Percentiles rank a stretch among this genome's conserved stretches.
Evolutionary conservation across 2,329 filamentous ascomycete genomes (phyloP).

Genomic region (Ophiostoma triangulosporum): DNA sequence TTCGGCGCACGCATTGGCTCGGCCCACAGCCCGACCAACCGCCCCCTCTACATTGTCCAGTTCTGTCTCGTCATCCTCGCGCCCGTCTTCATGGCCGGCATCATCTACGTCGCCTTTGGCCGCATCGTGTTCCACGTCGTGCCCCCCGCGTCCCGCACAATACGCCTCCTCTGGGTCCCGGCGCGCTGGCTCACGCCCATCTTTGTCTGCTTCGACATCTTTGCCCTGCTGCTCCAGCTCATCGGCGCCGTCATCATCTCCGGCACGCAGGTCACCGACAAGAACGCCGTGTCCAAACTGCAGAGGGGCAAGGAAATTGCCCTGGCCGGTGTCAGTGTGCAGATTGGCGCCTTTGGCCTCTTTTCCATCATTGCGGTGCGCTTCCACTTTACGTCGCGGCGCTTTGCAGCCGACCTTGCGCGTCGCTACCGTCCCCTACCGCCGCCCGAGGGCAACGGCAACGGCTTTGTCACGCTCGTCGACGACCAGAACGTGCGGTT

Average conservation of each 20-base stretch:
- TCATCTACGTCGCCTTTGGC: conserved; percentile 26
- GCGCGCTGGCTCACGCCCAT: conserved; percentile 24
- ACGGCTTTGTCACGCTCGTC: conserved; percentile 21
- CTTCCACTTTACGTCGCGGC: conserved; percentile 31
- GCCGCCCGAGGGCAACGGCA: conserved; percentile 3
- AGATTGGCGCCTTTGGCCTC: conserved; percentile 31
- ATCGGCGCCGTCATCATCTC: conserved; percentile 28
- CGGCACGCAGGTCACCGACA: conserved; percentile 20
- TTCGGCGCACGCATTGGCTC: conserved; percentile 20
- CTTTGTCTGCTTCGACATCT: conserved; percentile 23
- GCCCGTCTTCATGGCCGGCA: conserved; percentile 23
- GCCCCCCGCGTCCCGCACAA: conserved; percentile 20
- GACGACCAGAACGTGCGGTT: conserved; percentile 13
- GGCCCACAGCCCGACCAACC: conserved; percentile 15
- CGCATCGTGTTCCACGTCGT: conserved; percentile 27
- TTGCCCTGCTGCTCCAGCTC: conserved; percentile 20
- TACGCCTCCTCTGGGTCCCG: conserved; percentile 24
- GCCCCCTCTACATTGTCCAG: conserved; percentile 22
- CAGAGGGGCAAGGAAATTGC: conserved; percentile 21
- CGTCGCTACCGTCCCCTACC: conserved; percentile 18
- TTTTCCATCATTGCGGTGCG: conserved; percentile 31
- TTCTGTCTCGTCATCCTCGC: conserved; percentile 25
- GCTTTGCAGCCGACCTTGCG: conserved; percentile 20
- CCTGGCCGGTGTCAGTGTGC: conserved; percentile 26
- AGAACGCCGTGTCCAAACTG: conserved; percentile 20